Conservation (phyloP, 306 rosid genomes). For the Betula pendula region DNA sequence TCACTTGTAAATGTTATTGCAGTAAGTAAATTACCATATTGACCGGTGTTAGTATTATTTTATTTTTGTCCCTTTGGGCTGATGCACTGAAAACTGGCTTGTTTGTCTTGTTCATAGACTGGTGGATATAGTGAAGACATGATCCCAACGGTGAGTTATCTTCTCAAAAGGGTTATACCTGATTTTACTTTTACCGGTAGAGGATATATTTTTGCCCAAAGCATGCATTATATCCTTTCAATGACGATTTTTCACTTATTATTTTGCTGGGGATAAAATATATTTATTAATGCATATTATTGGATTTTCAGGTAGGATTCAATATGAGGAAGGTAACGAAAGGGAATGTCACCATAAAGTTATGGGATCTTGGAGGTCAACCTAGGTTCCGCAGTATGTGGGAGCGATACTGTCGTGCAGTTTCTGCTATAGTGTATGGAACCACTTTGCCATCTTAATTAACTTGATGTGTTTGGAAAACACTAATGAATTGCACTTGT, state of each 20-base stretch:
- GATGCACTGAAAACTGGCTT: slow-evolving; percentile 20
- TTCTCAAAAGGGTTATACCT: not conserved
- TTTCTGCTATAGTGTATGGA: slow-evolving; percentile 87
- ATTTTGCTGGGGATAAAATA: not conserved
- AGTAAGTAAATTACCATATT: slow-evolving; percentile 49
- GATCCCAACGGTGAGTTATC: slow-evolving; percentile 81
- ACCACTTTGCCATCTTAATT: slow-evolving; percentile 26
- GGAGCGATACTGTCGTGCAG: slow-evolving; percentile 94
- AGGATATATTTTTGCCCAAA: not conserved
- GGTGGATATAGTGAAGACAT: slow-evolving; percentile 97
- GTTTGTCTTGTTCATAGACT: slow-evolving; percentile 47
- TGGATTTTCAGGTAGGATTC: slow-evolving; percentile 78
- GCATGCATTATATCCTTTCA: not conserved
- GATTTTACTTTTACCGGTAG: not conserved
- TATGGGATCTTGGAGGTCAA: slow-evolving; percentile 98
- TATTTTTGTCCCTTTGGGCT: slow-evolving; percentile 20
- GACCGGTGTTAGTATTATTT: not conserved
- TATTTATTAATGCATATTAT: slow-evolving; percentile 20
- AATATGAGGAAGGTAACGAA: slow-evolving; percentile 91
- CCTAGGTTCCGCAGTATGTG: slow-evolving; percentile 98
- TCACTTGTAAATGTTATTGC: slow-evolving; percentile 92
- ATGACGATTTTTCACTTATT: slow-evolving; percentile 1
- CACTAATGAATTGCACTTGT: too few relatives aligned
- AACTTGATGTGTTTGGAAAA: not conserved
- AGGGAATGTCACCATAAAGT: slow-evolving; percentile 88